Evolutionary conservation across 2,329 filamentous ascomycete species (phyloP).

Genomic region (Calonectria leucothoes): DNA sequence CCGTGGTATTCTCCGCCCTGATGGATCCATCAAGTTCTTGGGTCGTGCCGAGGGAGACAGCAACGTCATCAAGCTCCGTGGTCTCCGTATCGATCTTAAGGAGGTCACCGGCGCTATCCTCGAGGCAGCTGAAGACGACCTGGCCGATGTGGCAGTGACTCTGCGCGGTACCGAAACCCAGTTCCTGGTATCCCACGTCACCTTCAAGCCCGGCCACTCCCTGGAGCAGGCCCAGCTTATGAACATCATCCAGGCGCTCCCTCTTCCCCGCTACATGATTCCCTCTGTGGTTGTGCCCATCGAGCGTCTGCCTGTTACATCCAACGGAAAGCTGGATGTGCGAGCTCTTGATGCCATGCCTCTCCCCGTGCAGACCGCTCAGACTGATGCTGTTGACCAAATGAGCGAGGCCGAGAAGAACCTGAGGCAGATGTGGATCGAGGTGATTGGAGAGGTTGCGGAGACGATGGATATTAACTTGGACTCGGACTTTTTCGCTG

Average conservation of each 20-base stretch:
- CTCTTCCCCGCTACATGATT: not conserved
- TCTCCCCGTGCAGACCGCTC: not conserved
- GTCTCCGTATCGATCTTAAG: not conserved
- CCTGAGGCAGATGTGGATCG: not conserved
- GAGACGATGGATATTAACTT: not conserved
- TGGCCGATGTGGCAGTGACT: not conserved
- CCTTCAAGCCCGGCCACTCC: not conserved
- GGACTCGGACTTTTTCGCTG: slow-evolving; percentile 53
- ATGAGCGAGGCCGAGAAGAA: not conserved
- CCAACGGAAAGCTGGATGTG: not conserved
- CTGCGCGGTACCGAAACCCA: not conserved
- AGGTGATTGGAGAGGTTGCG: not conserved
- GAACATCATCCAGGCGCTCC: not conserved
- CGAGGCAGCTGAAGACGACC: not conserved
- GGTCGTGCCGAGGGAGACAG: not conserved
- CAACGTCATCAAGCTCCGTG: not conserved
- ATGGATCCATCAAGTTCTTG: not conserved
- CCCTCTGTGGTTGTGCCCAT: not conserved
- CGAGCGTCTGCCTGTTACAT: not conserved
- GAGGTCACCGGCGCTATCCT: not conserved
- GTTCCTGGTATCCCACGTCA: not conserved
- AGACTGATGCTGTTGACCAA: not conserved
- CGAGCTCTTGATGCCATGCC: not conserved
- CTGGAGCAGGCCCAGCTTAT: not conserved
- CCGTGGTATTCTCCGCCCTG: not conserved